Conservation (phyloP, 306 rosid species). For the Fagus crenata region DNA sequence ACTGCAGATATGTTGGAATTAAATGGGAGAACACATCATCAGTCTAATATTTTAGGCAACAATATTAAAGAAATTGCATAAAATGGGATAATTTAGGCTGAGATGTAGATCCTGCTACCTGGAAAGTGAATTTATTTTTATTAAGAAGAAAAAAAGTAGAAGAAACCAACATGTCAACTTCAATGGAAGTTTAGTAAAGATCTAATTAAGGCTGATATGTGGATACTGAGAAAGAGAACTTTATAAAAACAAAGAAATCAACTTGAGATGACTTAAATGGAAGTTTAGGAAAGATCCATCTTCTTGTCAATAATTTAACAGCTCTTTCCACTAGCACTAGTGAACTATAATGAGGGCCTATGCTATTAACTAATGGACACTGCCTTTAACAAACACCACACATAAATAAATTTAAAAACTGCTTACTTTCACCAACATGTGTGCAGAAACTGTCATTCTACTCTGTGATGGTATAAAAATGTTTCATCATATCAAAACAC, state of each 20-base stretch:
- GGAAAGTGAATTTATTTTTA: no score
- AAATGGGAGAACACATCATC: neutral
- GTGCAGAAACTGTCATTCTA: neutral
- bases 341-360: neutral
- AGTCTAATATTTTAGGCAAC: neutral
- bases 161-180: no score
- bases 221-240: no score
- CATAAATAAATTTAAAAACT: neutral
- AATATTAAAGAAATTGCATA: neutral
- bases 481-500: neutral
- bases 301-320: neutral
- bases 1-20: neutral
- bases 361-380: neutral
- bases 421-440: neutral
- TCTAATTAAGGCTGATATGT: no score
- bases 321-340: neutral
- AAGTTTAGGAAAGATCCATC: neutral
- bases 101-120: no score
- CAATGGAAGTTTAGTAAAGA: no score
- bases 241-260: no score
- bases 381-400: neutral
- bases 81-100: neutral
- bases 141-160: no score
- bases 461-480: neutral
- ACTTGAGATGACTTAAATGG: neutral